Evolutionary conservation across 345 rosid species (phyloP).

Genomic region (Populus alba): DNA sequence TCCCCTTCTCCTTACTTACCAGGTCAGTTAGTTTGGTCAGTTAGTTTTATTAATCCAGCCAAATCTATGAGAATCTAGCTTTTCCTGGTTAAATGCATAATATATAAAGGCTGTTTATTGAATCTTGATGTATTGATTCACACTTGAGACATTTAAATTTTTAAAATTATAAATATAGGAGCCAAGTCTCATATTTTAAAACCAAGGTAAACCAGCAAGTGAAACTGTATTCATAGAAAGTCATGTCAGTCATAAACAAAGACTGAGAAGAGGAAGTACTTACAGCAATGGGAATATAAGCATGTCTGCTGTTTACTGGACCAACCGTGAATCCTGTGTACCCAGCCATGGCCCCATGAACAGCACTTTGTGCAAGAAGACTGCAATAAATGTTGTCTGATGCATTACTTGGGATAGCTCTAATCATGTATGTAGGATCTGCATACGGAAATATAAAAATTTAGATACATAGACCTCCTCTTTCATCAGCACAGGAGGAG

Average conservation of each 20-base stretch:
- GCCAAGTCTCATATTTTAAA: conserved; percentile 1
- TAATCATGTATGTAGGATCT: conserved; percentile 97
- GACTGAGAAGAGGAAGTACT: conserved; percentile 25
- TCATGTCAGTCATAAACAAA: background rate
- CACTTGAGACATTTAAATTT: background rate
- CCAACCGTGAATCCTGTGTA: conserved; percentile 95
- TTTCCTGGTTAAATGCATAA: background rate
- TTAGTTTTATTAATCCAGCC: background rate
- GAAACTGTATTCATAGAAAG: background rate
- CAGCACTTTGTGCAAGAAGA: conserved; percentile 93
- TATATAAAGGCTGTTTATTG: background rate
- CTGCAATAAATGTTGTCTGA: conserved; percentile 96
- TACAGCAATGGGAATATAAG: conserved; percentile 83
- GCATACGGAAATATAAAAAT: conserved; percentile 6
- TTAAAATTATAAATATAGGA: background rate
- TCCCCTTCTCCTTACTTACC: background rate
- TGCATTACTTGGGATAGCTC: conserved; percentile 90
- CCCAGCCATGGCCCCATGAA: conserved; percentile 99
- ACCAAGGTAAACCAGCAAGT: conserved; percentile 9
- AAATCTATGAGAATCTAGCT: background rate
- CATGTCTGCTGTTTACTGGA: conserved; percentile 87
- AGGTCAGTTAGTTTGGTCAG: background rate
- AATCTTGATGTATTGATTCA: background rate
- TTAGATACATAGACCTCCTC: background rate
- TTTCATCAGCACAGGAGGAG: background rate